These are phyloP conservation scores for Delonix regia DNA, from an alignment of 306 rosid genomes.

Conservation along the genomic window DNA sequence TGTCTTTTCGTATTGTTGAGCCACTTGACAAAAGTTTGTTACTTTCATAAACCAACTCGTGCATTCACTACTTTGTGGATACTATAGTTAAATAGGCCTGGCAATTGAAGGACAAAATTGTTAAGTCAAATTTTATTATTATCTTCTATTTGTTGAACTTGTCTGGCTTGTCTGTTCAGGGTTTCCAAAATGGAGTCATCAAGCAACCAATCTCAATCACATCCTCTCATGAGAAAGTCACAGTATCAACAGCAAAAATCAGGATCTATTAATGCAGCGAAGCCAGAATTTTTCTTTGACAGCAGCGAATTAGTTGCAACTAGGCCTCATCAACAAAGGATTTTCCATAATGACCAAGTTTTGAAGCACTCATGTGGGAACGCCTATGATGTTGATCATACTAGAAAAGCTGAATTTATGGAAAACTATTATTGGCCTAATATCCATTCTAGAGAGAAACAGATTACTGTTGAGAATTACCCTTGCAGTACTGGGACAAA, in stretches of 20 bases:
- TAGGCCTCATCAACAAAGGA: not conserved
- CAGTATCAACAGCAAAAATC: conserved; percentile 30
- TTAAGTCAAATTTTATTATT: conserved; percentile 1
- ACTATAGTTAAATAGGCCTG: not conserved
- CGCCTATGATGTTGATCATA: not conserved
- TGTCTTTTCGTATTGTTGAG: too few relatives aligned
- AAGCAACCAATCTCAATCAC: conserved; percentile 42
- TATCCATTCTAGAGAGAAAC: conserved; percentile 23
- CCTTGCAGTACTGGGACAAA: conserved; percentile 5
- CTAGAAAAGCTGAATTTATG: not conserved
- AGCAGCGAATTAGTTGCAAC: not conserved
- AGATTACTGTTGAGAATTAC: not conserved
- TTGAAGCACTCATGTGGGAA: not conserved
- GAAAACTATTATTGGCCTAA: conserved; percentile 12
- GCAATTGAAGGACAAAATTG: not conserved
- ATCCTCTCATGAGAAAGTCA: conserved; percentile 34
- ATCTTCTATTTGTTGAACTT: not conserved
- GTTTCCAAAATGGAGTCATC: conserved; percentile 46
- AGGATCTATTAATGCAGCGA: conserved; percentile 9
- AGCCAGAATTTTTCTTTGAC: conserved; percentile 24
- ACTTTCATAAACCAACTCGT: not conserved
- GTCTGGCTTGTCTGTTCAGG: conserved; percentile 44
- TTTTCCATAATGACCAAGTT: conserved; percentile 30
- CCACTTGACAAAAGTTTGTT: not conserved
- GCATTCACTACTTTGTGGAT: not conserved